Conservation (phyloP, 2,329 filamentous ascomycete genomes). For the Graphilbum fragrans region DNA sequence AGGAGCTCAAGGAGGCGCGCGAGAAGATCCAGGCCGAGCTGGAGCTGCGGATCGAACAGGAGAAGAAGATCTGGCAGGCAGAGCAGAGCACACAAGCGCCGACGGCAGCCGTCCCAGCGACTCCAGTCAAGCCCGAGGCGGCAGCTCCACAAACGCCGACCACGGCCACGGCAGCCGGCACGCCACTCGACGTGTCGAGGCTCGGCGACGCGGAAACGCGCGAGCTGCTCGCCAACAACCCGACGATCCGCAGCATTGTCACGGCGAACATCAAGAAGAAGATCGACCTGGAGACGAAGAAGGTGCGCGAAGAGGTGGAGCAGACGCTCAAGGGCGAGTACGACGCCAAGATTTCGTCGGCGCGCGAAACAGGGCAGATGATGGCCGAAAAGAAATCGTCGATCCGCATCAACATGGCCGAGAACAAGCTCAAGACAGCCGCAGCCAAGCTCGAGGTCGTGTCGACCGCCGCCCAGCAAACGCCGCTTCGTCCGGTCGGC, state of each 20-base stretch:
- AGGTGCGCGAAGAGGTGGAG: conserved; percentile 42
- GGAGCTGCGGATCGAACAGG: conserved; percentile 44
- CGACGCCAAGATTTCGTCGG: conserved; percentile 40
- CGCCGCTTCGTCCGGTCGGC: conserved; percentile 67
- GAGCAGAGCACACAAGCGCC: conserved; percentile 27
- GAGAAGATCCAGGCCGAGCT: conserved; percentile 35
- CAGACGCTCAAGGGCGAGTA: conserved; percentile 31
- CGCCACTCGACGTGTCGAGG: conserved; percentile 28
- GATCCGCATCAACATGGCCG: conserved; percentile 66
- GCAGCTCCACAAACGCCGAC: conserved; percentile 20
- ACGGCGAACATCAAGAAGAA: conserved; percentile 56
- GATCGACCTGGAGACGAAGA: conserved; percentile 52
- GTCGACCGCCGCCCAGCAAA: conserved; percentile 70
- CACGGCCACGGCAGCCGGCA: conserved; percentile 12
- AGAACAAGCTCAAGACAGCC: conserved; percentile 52
- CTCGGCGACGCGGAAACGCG: conserved; percentile 44
- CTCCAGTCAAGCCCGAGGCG: conserved; percentile 4
- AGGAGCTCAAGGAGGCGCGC: conserved; percentile 38
- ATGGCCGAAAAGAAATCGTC: conserved; percentile 65
- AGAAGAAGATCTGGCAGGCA: conserved; percentile 48
- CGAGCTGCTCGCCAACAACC: conserved; percentile 42
- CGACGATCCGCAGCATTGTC: conserved; percentile 46
- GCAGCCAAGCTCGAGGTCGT: conserved; percentile 68
- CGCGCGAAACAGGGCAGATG: conserved; percentile 52
- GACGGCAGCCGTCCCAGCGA: neutral